phyloP scores from a whole-genome alignment of 208 protist genomes.

The Trypanosoma mega region DNA sequence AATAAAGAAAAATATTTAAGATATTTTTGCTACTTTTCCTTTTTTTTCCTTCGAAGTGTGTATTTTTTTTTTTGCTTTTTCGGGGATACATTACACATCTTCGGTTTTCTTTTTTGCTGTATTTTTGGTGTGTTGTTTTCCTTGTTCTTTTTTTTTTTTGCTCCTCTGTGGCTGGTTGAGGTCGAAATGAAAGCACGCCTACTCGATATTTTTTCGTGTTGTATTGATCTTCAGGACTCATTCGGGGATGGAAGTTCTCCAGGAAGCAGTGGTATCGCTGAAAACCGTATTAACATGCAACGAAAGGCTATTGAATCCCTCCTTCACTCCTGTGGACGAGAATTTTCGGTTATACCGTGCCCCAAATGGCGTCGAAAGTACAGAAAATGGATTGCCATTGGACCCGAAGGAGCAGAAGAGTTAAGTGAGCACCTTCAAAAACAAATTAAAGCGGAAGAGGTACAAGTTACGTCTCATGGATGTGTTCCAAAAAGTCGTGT shows the following conservation, averaged over 20 bases:
- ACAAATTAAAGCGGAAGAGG: conserved; percentile 1
- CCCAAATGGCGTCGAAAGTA: conserved; percentile 57
- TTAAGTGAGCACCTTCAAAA: conserved; percentile 23
- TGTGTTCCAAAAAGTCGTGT: conserved; percentile 34
- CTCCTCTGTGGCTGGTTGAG: not conserved
- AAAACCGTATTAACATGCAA: not conserved
- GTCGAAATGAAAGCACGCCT: not conserved
- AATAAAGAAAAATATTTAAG: too few species aligned
- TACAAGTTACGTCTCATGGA: not conserved
- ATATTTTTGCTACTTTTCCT: conserved; percentile 4
- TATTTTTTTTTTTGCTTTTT: conserved; percentile 1
- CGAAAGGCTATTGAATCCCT: conserved; percentile 27
- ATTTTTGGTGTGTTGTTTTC: too few species aligned
- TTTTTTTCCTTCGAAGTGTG: not conserved
- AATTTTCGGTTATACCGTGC: conserved; percentile 37
- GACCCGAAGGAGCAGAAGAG: conserved; percentile 25
- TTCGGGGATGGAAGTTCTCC: not conserved
- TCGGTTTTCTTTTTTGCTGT: conserved; percentile 10
- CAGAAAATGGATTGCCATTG: conserved; percentile 42
- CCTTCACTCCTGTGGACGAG: conserved; percentile 29
- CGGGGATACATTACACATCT: too few species aligned
- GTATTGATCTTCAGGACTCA: conserved; percentile 1
- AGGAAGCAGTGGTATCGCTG: not conserved
- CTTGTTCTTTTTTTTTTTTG: not conserved
- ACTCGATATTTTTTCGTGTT: not conserved